phyloP scores from a whole-genome alignment of 2,329 filamentous ascomycete genomes.

The Teratosphaeria zuluensis region DNA sequence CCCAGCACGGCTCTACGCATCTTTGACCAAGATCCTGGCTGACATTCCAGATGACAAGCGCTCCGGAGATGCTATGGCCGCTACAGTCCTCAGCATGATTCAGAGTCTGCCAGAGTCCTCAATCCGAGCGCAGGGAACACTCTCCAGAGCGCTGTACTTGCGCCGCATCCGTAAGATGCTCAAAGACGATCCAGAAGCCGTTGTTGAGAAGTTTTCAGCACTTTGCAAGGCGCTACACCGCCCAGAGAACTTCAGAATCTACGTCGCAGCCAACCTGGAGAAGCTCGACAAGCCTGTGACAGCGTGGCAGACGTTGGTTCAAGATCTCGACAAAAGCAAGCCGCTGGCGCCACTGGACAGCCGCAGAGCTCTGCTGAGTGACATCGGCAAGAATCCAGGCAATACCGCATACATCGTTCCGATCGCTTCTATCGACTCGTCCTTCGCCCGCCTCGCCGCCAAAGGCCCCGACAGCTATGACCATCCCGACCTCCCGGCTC shows the following conservation, averaged over 20 bases:
- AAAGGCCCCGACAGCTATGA: conserved; percentile 65
- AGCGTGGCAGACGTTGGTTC: conserved; percentile 61
- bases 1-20: conserved; percentile 50
- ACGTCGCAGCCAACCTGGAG: conserved; percentile 71
- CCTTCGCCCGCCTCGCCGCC: conserved; percentile 69
- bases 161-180: conserved; percentile 76
- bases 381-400: conserved; percentile 65
- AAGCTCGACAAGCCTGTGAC: conserved; percentile 67
- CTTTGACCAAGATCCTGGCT: conserved; percentile 71
- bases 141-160: conserved; percentile 81
- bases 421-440: conserved; percentile 87
- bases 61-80: conserved; percentile 60
- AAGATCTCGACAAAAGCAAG: conserved; percentile 41
- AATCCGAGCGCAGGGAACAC: conserved; percentile 64
- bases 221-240: conserved; percentile 68
- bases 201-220: conserved; percentile 67
- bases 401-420: conserved; percentile 70
- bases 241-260: conserved; percentile 73
- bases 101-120: conserved; percentile 71
- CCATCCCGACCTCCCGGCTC: conserved; percentile 68
- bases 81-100: conserved; percentile 60
- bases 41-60: conserved; percentile 90
- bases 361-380: conserved; percentile 60
- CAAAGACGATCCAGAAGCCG: conserved; percentile 61
- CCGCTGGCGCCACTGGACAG: conserved; percentile 62